A percentile compares a stretch with the other conserved stretches of the same genome.
Conservation (phyloP, 441 rosid genomes). For the Omphalea diandra region DNA sequence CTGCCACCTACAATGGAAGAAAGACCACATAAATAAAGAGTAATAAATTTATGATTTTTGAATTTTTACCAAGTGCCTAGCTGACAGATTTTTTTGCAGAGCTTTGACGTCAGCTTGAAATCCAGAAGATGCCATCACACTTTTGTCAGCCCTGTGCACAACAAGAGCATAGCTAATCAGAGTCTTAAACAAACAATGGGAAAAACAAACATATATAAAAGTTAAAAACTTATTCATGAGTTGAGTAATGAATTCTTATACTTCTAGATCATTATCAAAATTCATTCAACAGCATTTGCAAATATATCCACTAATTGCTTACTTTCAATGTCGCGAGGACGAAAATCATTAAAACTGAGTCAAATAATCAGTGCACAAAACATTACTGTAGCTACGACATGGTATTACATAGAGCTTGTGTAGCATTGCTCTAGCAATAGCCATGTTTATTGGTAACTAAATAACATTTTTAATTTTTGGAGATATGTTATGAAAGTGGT, state of each 20-base stretch:
- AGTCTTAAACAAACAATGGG: neutral
- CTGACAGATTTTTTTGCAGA: conserved; percentile 72
- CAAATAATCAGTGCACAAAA: neutral
- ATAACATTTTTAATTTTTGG: too few relatives aligned
- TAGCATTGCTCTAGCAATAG: too few relatives aligned
- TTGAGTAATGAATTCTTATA: neutral
- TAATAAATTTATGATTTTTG: neutral
- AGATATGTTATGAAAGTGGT: too few relatives aligned
- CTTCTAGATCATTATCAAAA: neutral
- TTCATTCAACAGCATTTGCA: neutral
- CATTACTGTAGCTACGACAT: neutral
- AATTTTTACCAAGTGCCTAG: conserved; percentile 79
- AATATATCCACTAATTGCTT: neutral
- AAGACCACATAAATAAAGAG: neutral
- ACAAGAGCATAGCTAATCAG: conserved; percentile 2
- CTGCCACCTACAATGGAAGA: neutral
- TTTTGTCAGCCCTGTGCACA: conserved; percentile 67
- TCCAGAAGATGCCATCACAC: conserved; percentile 94
- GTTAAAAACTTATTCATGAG: neutral
- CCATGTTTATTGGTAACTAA: too few relatives aligned
- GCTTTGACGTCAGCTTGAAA: conserved; percentile 98
- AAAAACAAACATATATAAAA: neutral
- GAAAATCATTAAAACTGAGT: neutral
- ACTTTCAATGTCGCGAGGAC: neutral
- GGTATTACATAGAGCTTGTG: too few relatives aligned